Base-by-base conservation (phyloP, 169 alveolate species). In the Perkinsus marinus region DNA sequence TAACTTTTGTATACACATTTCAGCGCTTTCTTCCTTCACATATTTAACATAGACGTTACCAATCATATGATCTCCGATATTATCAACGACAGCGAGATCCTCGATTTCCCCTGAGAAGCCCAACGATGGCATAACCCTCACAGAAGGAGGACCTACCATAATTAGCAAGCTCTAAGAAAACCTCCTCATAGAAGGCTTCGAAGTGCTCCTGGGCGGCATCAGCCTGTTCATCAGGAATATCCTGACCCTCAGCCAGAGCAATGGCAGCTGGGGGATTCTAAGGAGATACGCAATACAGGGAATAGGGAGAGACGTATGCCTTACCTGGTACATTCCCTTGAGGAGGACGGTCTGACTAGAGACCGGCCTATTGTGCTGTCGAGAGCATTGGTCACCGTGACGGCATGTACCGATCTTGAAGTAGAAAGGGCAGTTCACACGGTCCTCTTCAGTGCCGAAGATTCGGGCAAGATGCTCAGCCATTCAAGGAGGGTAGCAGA, bases 401-500 rank as follows among this genome's bases (percentile, higher is more conserved):
- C 99, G 97, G 93, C 99, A 99, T 5, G 99, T 99, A 36, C 99
- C 99, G 57, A 99, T 99, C 96, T 99, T 99, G 98, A 98, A 98
- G 96, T 98, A 99, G 95, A 99, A 99, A 36, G 99, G 99, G 93
- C 99, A 99, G 94, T 98, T 99, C n/a, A 98, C 99, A 94, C 99
- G 97, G 94, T 99, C 99, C 96, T 98, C 99, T 95, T 98, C 99
- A 34, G 99, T 98, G 34, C 99, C 99, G 91, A 97, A 97, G 90
- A 99, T 98, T 91, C 99, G 95, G 41, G 99, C 99, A 91, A 99
- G 95, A 91, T 98, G 98, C 96, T 98, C 99, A 89, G 99, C 99
- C 99, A 99, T 99, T 57, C 79, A 57, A 68, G 93, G 79, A 30
- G 0, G 79, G 79, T 57, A 57, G 79, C 79, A 2, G 79, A 57